These are phyloP conservation scores for Salix arbutifolia DNA, from an alignment of 345 rosid genomes.

Conservation along the genomic window DNA sequence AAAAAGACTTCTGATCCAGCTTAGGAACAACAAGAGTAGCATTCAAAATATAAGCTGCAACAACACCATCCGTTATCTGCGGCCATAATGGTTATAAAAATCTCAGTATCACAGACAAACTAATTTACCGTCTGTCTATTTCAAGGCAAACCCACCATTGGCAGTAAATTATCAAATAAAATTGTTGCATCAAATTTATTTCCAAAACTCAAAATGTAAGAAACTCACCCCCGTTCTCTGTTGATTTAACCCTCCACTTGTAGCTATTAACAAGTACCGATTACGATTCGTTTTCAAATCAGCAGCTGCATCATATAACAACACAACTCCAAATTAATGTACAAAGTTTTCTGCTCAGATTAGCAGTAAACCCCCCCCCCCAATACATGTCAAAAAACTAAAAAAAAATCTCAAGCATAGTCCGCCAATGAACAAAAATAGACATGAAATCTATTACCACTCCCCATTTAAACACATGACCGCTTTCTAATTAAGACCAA, in stretches of 20 bases:
- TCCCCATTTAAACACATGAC: background rate
- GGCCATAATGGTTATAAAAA: background rate
- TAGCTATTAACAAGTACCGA: constrained; percentile 73
- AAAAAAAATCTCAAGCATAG: no score
- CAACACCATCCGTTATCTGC: constrained; percentile 90
- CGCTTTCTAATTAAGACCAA: background rate
- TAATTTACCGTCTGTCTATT: background rate
- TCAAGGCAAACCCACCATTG: background rate
- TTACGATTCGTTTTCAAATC: constrained; percentile 44
- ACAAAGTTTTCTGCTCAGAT: background rate
- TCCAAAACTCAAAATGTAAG: background rate
- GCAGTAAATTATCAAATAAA: background rate
- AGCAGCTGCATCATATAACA: constrained; percentile 38
- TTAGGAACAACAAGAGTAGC: constrained; percentile 87
- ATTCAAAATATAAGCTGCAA: constrained; percentile 87
- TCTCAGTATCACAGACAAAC: constrained; percentile 6
- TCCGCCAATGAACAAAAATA: background rate
- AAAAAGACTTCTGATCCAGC: constrained; percentile 80
- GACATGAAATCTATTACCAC: background rate
- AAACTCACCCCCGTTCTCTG: constrained; percentile 84
- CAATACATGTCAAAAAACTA: no score
- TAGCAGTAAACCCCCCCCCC: background rate
- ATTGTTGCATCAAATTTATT: background rate
- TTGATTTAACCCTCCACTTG: constrained; percentile 94
- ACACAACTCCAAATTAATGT: constrained; percentile 11